Conservation (phyloP, 345 rosid species). For the Kandelia obovata region DNA sequence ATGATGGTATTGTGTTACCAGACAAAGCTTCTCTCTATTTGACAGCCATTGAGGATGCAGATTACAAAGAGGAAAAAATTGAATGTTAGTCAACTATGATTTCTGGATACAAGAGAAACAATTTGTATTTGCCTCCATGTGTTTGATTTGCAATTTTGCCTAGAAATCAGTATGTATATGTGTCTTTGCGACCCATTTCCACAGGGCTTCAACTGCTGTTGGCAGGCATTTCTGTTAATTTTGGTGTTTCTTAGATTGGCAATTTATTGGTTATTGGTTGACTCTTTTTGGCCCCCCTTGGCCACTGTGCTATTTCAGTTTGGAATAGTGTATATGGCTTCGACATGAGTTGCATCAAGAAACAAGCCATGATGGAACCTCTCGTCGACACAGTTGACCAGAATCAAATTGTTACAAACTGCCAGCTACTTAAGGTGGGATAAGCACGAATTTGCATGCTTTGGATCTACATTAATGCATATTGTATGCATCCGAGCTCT, state of each 20-base stretch:
- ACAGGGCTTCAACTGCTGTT: conserved; percentile 2
- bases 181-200: not conserved
- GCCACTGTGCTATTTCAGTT: conserved; percentile 40
- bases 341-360: conserved; percentile 98
- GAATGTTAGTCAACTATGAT: conserved; percentile 58
- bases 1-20: conserved; percentile 79
- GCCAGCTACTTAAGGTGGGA: conserved; percentile 75
- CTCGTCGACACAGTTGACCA: conserved; percentile 94
- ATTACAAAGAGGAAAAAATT: conserved; percentile 91
- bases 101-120: not conserved
- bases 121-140: not conserved
- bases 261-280: conserved; percentile 6
- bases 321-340: conserved; percentile 95
- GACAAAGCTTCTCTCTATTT: conserved; percentile 86
- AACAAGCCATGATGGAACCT: conserved; percentile 92
- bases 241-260: not conserved
- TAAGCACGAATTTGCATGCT: not conserved
- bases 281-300: not conserved
- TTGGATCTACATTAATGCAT: not conserved
- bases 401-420: conserved; percentile 84
- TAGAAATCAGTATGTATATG: not conserved
- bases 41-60: conserved; percentile 96
- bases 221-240: not conserved
- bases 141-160: conserved; percentile 2
- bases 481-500: no score